Conservation (phyloP, 2,329 filamentous ascomycete species). For the Trichoderma aggressivum region DNA sequence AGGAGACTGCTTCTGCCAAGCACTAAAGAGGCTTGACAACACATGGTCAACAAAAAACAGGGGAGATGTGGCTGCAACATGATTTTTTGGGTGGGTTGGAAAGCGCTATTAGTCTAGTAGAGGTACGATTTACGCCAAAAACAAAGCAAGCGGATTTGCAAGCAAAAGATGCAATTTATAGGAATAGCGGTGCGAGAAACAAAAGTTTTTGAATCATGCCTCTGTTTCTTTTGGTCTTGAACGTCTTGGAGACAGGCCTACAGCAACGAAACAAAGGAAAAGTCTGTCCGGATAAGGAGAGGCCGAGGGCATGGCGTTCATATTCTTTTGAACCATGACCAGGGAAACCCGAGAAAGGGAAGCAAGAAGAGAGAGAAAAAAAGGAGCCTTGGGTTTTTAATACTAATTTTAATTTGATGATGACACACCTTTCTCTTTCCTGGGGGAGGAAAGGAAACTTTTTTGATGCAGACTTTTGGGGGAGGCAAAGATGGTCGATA, state of each 20-base stretch:
- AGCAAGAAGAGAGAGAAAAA: background rate
- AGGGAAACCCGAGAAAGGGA: background rate
- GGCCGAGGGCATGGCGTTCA: background rate
- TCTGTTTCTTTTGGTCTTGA: background rate
- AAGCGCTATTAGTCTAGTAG: background rate
- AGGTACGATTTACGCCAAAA: background rate
- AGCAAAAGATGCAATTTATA: background rate
- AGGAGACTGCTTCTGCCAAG: constrained; percentile 3
- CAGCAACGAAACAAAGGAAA: background rate
- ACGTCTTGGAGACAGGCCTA: background rate
- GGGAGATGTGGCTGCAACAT: background rate
- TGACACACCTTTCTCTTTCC: background rate
- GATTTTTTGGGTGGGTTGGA: background rate
- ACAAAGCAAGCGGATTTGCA: background rate
- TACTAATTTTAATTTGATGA: constrained; percentile 16
- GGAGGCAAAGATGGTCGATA: background rate
- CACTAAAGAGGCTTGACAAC: background rate
- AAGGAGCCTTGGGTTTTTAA: background rate
- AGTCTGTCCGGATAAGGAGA: background rate
- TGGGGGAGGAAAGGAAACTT: background rate
- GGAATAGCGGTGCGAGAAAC: background rate
- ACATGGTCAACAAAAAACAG: background rate
- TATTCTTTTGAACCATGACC: background rate
- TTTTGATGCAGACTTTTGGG: background rate
- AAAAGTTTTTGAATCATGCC: background rate